Conservation (phyloP, 345 rosid species). For the Reutealis trisperma region DNA sequence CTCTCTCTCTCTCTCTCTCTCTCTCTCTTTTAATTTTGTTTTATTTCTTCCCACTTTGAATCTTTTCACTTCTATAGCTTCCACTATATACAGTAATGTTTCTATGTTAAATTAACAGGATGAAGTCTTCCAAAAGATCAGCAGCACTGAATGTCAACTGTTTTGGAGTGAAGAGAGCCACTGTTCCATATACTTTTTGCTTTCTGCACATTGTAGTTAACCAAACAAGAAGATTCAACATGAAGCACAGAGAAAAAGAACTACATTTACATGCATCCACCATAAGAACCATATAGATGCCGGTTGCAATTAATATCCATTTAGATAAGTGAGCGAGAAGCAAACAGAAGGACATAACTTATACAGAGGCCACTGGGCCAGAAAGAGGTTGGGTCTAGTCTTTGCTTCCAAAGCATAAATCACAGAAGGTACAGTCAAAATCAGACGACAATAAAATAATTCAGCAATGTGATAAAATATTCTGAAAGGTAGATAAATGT, state of each 20-base stretch:
- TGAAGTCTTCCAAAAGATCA: constrained; percentile 18
- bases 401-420: not conserved
- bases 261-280: not conserved
- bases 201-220: constrained; percentile 40
- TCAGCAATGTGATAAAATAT: not conserved
- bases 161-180: constrained; percentile 60
- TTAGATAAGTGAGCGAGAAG: not conserved
- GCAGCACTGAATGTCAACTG: constrained; percentile 25
- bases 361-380: not conserved
- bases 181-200: constrained; percentile 58
- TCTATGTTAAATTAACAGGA: constrained; percentile 6
- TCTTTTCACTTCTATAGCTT: not conserved
- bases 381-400: not conserved
- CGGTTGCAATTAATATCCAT: not conserved
- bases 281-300: not conserved
- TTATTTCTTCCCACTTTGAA: not conserved
- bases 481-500: not conserved
- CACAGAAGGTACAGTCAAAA: not conserved
- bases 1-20: not conserved
- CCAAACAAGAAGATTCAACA: not conserved
- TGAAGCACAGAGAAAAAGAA: not conserved
- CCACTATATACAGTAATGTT: constrained; percentile 13
- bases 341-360: not conserved
- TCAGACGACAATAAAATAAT: not conserved
- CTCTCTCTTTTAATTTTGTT: constrained; percentile 4